Base-by-base conservation (phyloP, 2,329 filamentous ascomycete species). In the Exophiala aquamarina region DNA sequence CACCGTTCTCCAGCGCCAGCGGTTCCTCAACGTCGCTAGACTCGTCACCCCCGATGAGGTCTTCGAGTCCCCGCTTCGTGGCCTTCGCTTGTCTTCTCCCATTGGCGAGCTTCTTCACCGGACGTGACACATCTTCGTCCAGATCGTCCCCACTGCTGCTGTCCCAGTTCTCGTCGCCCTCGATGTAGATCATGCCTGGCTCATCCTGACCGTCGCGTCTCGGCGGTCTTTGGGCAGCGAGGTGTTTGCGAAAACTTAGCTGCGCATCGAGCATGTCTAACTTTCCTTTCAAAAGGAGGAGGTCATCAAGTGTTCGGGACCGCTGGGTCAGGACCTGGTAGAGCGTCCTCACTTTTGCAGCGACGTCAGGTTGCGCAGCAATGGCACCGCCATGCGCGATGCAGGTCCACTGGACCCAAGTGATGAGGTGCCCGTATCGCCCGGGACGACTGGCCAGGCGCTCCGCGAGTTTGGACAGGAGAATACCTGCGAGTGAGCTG, bases 341-440 rank as follows among this genome's bases (percentile, higher is more conserved):
- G 44, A 98, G 76, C 32, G 86, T 84, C 38, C 81, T 77, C 50
- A 98, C 79, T 63, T 85, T 84, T 62, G 84, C 83, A 58, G 93
- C 78, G 29, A 95, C 77, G 55, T 91, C 86, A n/a, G 87, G 83
- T 66, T 95, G 89, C 23, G 86, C 86, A 9, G 91, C 89, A 41
- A 98, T 76, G 43, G 91, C 91, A 56, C 92, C 93, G 57, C 93
- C 93, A 64, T 98, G 93, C 2, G 88, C 85, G 26, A 96, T 83
- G 44, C 96, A 80, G 1, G 89, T 92, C 89, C 90, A 95, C 69
- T 96, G 91, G 34, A 97, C 87, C 91, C 93, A 98, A 13, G 87
- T 82, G 79, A 96, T 91, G 23, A 98, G 80, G 63, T 85, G 88
- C 41, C 91, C 90, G 11, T 93, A 92, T 44, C 93, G 82, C 3